Percentiles rank a stretch among this genome's conserved stretches.
These are phyloP conservation scores for Solanum tarapatanum DNA, from an alignment of 257 asterid species.

Conservation along the genomic window DNA sequence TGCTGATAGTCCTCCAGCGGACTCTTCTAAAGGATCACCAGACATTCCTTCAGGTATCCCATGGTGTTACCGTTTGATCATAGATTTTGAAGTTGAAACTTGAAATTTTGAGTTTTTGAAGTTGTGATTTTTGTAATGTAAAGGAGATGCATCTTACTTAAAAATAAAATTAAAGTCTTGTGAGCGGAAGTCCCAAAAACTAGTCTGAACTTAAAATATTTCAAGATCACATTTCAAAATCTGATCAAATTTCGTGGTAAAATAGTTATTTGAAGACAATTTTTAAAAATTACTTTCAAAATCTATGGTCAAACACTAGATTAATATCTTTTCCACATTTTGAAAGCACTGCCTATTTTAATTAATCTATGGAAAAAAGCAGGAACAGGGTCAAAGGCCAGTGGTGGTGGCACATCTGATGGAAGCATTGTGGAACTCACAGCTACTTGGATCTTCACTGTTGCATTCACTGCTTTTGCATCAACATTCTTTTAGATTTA, in stretches of 20 bases:
- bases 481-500: neutral
- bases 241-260: neutral
- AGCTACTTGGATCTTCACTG: slow-evolving; percentile 3
- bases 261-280: neutral
- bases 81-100: neutral
- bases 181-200: too few species aligned
- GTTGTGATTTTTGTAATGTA: too few species aligned
- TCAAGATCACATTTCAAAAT: neutral
- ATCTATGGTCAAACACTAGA: neutral
- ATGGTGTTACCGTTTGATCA: neutral
- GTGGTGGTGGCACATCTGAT: slow-evolving; percentile 13
- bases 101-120: neutral
- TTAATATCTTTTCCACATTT: neutral
- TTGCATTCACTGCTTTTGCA: slow-evolving; percentile 10
- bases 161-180: too few species aligned
- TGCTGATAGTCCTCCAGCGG: neutral
- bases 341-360: neutral
- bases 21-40: neutral
- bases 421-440: slow-evolving; percentile 16
- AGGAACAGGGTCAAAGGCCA: slow-evolving; percentile 28
- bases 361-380: neutral
- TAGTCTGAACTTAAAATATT: too few species aligned
- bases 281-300: too few species aligned
- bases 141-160: too few species aligned
- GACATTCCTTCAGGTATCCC: neutral